Conservation (phyloP, 345 rosid species). For the Linum usitatissimum region DNA sequence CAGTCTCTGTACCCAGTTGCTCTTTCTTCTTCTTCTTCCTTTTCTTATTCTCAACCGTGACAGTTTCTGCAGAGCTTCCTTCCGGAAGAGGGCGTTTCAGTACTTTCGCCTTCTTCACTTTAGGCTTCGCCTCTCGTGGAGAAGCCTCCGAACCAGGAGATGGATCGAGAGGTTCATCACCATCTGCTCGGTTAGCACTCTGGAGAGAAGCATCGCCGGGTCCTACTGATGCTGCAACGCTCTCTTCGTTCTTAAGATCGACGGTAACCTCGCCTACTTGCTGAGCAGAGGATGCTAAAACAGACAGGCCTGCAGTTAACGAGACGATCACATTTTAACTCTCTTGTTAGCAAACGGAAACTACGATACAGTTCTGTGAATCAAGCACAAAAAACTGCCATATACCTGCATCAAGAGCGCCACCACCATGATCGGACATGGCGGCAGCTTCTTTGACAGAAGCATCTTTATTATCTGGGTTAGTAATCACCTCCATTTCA, state of each 20-base stretch:
- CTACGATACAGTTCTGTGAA: background rate
- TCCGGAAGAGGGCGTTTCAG: constrained; percentile 39
- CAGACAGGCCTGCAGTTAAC: background rate
- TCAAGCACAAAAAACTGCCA: background rate
- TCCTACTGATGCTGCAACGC: constrained; percentile 17
- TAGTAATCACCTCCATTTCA: constrained; percentile 28
- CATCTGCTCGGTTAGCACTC: too few relatives aligned
- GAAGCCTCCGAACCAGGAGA: background rate
- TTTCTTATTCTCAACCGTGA: constrained; percentile 40
- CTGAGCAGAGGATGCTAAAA: constrained; percentile 14
- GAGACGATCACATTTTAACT: background rate
- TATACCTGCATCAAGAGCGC: constrained; percentile 1
- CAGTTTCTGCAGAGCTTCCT: constrained; percentile 28
- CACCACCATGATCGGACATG: constrained; percentile 17
- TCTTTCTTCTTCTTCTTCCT: constrained; percentile 57
- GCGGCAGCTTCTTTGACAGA: constrained; percentile 21
- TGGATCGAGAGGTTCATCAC: too few relatives aligned
- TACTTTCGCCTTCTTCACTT: constrained; percentile 44
- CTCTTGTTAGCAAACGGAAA: background rate
- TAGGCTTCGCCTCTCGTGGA: constrained; percentile 28
- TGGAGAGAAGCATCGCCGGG: constrained; percentile 31
- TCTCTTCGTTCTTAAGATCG: constrained; percentile 29
- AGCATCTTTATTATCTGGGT: constrained; percentile 25
- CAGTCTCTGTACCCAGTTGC: constrained; percentile 18
- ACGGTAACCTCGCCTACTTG: constrained; percentile 20